Conservation (phyloP, 768 basidiomycete genomes). For the Pulveroboletus ravenelii region DNA sequence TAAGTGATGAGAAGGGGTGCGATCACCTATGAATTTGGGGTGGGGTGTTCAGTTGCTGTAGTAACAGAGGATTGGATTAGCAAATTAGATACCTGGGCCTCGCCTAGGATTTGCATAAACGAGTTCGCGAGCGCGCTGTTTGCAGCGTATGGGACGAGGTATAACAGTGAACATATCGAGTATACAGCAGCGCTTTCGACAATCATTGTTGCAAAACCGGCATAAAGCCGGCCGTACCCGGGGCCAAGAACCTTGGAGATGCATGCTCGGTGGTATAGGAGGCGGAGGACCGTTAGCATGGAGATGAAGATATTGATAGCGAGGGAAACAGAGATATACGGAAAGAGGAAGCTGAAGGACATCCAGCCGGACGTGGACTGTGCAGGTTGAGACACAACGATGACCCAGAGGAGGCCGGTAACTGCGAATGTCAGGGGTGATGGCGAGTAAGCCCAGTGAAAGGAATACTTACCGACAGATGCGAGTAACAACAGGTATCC, state of each 20-base stretch:
- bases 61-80: background rate
- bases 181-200: conserved; percentile 34
- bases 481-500: conserved; percentile 22
- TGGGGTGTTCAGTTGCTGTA: background rate
- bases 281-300: conserved; percentile 28
- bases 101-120: conserved; percentile 30
- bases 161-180: conserved; percentile 29
- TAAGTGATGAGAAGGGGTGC: conserved; percentile 46
- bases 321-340: conserved; percentile 31
- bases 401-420: conserved; percentile 28
- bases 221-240: conserved; percentile 24
- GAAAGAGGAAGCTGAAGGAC: conserved; percentile 31
- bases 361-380: conserved; percentile 21
- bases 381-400: conserved; percentile 24
- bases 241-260: conserved; percentile 26
- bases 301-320: conserved; percentile 31
- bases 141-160: conserved; percentile 27
- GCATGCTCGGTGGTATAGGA: conserved; percentile 27
- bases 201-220: conserved; percentile 33
- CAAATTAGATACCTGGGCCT: conserved; percentile 22
- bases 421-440: conserved; percentile 11
- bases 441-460: background rate
- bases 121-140: conserved; percentile 24
- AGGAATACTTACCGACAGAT: conserved; percentile 19
- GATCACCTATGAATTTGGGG: conserved; percentile 34